Percentiles rank a stretch among this genome's conserved stretches.
phyloP scores from a whole-genome alignment of 2,329 filamentous ascomycete genomes.

The Calonectria hongkongensis region DNA sequence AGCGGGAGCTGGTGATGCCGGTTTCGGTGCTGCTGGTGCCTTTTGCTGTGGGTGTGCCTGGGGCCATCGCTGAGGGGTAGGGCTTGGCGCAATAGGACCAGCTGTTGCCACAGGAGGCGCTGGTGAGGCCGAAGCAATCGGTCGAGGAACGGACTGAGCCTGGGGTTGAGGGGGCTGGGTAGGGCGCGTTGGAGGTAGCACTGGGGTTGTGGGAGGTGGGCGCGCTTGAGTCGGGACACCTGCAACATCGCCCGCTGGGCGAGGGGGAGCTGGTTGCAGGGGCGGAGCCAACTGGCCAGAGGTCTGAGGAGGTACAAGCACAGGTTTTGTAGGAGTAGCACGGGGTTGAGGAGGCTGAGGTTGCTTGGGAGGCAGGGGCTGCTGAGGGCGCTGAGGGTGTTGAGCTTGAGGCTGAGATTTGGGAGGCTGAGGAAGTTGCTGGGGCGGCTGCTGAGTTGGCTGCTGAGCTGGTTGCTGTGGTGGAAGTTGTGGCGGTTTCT shows the following conservation, averaged over 20 bases:
- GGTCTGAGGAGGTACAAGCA: constrained; percentile 60
- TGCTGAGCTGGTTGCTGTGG: constrained; percentile 44
- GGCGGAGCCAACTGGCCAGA: constrained; percentile 60
- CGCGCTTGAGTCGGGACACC: constrained; percentile 52
- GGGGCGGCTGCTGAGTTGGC: constrained; percentile 30
- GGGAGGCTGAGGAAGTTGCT: constrained; percentile 42
- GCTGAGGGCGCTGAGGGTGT: constrained; percentile 46
- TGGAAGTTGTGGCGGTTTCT: constrained; percentile 48
- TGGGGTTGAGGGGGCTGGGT: constrained; percentile 57
- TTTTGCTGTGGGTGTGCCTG: constrained; percentile 54
- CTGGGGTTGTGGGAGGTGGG: constrained; percentile 58
- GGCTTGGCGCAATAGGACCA: constrained; percentile 47
- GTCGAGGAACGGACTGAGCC: constrained; percentile 53
- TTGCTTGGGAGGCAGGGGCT: constrained; percentile 7
- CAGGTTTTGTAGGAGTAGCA: constrained; percentile 54
- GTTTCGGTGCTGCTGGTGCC: constrained; percentile 50
- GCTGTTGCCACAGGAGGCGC: constrained; percentile 50
- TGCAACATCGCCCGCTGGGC: constrained; percentile 48
- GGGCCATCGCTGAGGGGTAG: constrained; percentile 59
- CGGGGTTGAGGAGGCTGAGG: constrained; percentile 47
- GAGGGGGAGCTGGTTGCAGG: constrained; percentile 59
- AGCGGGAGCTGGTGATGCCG: constrained; percentile 51
- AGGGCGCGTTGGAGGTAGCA: constrained; percentile 59
- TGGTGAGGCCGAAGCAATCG: constrained; percentile 59
- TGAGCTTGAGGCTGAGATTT: constrained; percentile 34